phyloP scores from a whole-genome alignment of 176 grass and related monocot species.

The Eleusine indica region DNA sequence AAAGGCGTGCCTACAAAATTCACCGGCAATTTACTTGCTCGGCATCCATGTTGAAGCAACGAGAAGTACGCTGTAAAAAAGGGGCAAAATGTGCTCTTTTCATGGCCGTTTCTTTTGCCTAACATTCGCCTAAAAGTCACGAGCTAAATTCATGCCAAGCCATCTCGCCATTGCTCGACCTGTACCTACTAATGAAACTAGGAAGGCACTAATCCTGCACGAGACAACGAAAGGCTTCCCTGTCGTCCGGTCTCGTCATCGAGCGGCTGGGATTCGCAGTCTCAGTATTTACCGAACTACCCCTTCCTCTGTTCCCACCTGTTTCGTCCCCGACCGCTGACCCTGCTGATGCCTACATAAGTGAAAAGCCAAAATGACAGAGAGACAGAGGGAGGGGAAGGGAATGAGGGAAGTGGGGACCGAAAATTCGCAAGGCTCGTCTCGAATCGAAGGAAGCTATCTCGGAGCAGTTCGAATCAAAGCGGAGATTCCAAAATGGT shows the following conservation, averaged over 20 bases:
- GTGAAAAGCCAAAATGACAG: neutral
- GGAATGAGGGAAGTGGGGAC: neutral
- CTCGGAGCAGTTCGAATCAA: neutral
- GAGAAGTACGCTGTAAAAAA: neutral
- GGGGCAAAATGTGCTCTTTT: neutral
- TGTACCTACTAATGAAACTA: neutral
- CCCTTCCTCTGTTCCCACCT: slow-evolving; percentile 1
- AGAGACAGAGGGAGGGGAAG: neutral
- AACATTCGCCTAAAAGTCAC: slow-evolving; percentile 16
- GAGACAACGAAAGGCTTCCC: neutral
- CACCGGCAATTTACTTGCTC: too few relatives aligned
- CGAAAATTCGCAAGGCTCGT: neutral
- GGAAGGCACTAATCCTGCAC: slow-evolving; percentile 24
- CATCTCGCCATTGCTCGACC: neutral
- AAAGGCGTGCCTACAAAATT: too few relatives aligned
- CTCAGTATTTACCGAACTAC: slow-evolving; percentile 11
- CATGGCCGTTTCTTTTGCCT: neutral
- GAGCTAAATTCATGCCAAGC: neutral
- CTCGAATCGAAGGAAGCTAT: neutral
- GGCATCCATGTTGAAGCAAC: neutral
- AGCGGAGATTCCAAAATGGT: slow-evolving; percentile 4
- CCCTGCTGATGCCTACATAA: slow-evolving; percentile 29
- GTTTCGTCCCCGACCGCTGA: slow-evolving; percentile 21
- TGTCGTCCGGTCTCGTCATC: slow-evolving; percentile 11
- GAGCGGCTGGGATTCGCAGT: neutral